phyloP scores from a whole-genome alignment of 1,139 yeast genomes.

The Suhomyces choctaworum region DNA sequence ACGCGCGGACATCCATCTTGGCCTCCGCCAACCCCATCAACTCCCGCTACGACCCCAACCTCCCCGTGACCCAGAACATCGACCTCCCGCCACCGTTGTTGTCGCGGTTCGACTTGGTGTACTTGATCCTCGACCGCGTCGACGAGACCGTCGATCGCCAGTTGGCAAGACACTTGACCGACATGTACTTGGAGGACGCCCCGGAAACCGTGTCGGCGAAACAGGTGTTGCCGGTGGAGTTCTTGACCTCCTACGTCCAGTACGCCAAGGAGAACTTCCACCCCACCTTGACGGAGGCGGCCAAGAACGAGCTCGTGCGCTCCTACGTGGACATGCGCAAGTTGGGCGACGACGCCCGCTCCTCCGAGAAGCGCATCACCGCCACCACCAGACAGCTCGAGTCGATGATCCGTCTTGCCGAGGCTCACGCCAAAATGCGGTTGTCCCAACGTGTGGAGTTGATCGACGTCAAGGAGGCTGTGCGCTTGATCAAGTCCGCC shows the following conservation, averaged over 20 bases:
- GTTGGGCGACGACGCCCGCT: slow-evolving; percentile 86
- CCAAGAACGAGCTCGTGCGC: slow-evolving; percentile 83
- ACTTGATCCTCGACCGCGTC: slow-evolving; percentile 86
- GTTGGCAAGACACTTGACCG: slow-evolving; percentile 86
- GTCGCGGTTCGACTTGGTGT: slow-evolving; percentile 92
- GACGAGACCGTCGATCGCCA: slow-evolving; percentile 83
- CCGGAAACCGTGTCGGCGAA: slow-evolving; percentile 69
- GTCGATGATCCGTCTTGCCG: slow-evolving; percentile 83
- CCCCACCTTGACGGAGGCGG: slow-evolving; percentile 77
- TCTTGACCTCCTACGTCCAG: slow-evolving; percentile 82
- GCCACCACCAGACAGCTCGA: slow-evolving; percentile 98
- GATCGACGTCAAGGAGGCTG: slow-evolving; percentile 91
- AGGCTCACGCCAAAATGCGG: slow-evolving; percentile 98
- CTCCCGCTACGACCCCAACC: slow-evolving; percentile 87
- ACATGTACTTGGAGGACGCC: slow-evolving; percentile 85
- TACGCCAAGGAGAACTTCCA: slow-evolving; percentile 82
- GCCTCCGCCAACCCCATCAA: slow-evolving; percentile 99
- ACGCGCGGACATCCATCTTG: slow-evolving; percentile 91
- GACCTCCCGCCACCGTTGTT: slow-evolving; percentile 95
- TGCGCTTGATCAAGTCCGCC: slow-evolving; percentile 86
- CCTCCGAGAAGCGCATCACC: slow-evolving; percentile 87
- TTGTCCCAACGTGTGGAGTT: slow-evolving; percentile 68
- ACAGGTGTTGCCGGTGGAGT: slow-evolving; percentile 81
- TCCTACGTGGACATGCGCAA: slow-evolving; percentile 93
- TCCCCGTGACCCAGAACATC: slow-evolving; percentile 92